Percentiles rank a stretch among this genome's conserved stretches.
Evolutionary conservation across 2,329 filamentous ascomycete species (phyloP).

Genomic region (Podosphaera xanthii): DNA sequence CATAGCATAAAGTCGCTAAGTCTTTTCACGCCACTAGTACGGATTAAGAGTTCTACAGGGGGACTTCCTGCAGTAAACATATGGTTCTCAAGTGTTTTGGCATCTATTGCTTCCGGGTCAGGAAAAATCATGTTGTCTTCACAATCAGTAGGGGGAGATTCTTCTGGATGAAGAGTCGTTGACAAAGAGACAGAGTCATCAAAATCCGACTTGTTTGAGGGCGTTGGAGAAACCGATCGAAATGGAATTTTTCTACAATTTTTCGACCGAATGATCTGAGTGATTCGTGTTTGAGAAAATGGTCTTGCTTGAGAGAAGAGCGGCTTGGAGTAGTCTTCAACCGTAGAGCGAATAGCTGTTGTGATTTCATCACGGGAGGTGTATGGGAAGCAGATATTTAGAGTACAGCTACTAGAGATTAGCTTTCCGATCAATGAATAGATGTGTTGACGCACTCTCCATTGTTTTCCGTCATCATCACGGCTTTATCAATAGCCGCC

Average conservation of each 20-base stretch:
- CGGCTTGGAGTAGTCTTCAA: constrained; percentile 64
- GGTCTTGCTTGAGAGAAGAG: constrained; percentile 39
- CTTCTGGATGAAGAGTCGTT: constrained; percentile 23
- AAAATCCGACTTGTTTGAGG: constrained; percentile 19
- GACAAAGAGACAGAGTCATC: constrained; percentile 34
- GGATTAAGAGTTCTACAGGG: constrained; percentile 71
- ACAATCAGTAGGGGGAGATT: constrained; percentile 11
- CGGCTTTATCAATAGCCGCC: constrained; percentile 66
- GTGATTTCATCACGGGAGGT: constrained; percentile 93
- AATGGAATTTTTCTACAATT: constrained; percentile 20
- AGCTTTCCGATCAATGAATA: background rate
- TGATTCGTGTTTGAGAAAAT: constrained; percentile 74
- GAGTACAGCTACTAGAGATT: constrained; percentile 26
- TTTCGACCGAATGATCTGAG: constrained; percentile 58
- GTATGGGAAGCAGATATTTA: constrained; percentile 97
- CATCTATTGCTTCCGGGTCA: constrained; percentile 77
- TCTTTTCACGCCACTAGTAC: constrained; percentile 79
- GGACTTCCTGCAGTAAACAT: constrained; percentile 74
- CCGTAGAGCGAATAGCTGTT: constrained; percentile 65
- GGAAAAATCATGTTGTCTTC: constrained; percentile 21
- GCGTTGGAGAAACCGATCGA: constrained; percentile 25
- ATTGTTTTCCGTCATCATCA: constrained; percentile 71
- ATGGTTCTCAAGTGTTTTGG: constrained; percentile 59
- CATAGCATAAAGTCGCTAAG: constrained; percentile 97
- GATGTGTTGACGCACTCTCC: constrained; percentile 32